Evolutionary conservation across 176 grass and related monocot genomes (phyloP).

Genomic region (Triticum timopheevii): DNA sequence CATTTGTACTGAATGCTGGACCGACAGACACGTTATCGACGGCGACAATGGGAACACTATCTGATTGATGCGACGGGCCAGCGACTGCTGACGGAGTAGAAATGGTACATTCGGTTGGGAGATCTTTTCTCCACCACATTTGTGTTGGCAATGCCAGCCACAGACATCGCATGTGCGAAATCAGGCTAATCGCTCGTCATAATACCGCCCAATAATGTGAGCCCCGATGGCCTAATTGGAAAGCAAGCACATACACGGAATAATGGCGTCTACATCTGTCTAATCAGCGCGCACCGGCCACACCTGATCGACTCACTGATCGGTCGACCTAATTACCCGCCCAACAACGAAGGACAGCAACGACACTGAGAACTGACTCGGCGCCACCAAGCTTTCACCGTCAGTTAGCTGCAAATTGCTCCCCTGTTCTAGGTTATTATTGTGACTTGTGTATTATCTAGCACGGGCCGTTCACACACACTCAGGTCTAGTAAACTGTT

Average conservation of each 20-base stretch:
- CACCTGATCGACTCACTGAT: slow-evolving; percentile 30
- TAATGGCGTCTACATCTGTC: neutral
- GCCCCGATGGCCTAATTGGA: neutral
- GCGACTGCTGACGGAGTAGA: neutral
- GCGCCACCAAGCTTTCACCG: neutral
- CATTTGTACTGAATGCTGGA: neutral
- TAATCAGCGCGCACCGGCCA: slow-evolving; percentile 29
- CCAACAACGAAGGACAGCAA: slow-evolving; percentile 3
- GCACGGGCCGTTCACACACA: neutral
- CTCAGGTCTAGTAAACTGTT: neutral
- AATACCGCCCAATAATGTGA: neutral
- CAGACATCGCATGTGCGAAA: neutral
- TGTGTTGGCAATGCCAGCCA: neutral
- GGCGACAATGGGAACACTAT: neutral
- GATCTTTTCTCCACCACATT: neutral
- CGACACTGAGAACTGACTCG: neutral
- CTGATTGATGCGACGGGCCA: slow-evolving; percentile 16
- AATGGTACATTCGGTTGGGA: neutral
- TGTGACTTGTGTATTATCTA: neutral
- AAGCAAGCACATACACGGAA: neutral
- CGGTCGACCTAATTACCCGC: neutral
- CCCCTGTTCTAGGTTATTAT: neutral
- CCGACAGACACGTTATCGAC: neutral
- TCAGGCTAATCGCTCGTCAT: neutral
- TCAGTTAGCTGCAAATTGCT: neutral